Conservation (phyloP, 139 green algal species). For the Micromonas pusilla region DNA sequence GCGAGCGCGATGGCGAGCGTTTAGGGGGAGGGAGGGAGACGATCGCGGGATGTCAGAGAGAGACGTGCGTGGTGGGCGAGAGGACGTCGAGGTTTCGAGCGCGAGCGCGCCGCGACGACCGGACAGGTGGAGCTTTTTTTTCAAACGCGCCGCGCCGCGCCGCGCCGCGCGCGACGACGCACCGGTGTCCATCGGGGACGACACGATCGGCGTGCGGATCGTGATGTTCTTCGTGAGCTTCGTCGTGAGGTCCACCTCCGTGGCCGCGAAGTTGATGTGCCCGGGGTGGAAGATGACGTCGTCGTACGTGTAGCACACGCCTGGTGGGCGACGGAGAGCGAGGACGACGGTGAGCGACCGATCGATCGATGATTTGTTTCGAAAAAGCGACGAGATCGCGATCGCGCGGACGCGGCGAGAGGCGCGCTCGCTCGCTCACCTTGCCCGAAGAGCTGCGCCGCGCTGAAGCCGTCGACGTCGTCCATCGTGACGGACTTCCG, state of each 20-base stretch:
- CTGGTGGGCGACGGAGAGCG: slow-evolving; percentile 43
- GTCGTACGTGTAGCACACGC: slow-evolving; percentile 94
- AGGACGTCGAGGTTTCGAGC: too few species aligned
- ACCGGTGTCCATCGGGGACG: slow-evolving; percentile 87
- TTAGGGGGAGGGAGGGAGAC: background rate
- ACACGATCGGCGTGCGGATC: slow-evolving; percentile 80
- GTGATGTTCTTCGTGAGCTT: slow-evolving; percentile 77
- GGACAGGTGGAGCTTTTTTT: too few species aligned
- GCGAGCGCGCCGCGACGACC: too few species aligned
- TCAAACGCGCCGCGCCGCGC: too few species aligned
- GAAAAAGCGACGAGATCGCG: background rate
- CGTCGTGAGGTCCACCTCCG: slow-evolving; percentile 83
- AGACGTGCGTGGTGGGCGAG: background rate
- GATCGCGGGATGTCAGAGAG: background rate
- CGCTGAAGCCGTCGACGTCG: slow-evolving; percentile 31
- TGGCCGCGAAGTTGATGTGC: slow-evolving; percentile 88
- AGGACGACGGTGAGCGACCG: slow-evolving; percentile 58
- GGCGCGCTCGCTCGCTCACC: slow-evolving; percentile 5
- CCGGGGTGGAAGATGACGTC: slow-evolving; percentile 97
- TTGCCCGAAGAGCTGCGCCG: slow-evolving; percentile 25
- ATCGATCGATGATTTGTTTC: background rate
- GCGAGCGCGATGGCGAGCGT: slow-evolving; percentile 8
- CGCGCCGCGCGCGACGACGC: too few species aligned
- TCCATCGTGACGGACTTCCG: background rate
- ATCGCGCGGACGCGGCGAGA: too few species aligned